Base-by-base conservation (phyloP, 2,329 filamentous ascomycete species). In the Trichothecium roseum region DNA sequence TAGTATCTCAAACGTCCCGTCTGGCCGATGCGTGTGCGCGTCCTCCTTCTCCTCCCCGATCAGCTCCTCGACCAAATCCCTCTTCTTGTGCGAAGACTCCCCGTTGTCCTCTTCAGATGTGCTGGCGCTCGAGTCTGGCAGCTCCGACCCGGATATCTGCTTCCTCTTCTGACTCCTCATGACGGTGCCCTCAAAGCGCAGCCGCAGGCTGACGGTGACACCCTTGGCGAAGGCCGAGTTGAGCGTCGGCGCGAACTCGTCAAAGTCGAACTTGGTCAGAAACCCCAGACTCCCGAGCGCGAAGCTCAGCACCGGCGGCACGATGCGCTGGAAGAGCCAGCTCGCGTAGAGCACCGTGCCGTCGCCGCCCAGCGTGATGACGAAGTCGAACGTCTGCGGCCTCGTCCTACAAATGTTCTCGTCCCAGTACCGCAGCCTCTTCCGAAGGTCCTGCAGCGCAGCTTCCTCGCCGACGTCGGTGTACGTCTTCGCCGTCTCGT, bases 341-440 rank as follows among this genome's bases (percentile, higher is more conserved):
- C 86, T 94, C 4, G 89, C 84, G 53, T 94, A 96, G 9, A 98
- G 66, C 6, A 98, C 89, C 0, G 91, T 98, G n/a, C 91, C 91
- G 53, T 98, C 91, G 10, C 91, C 91, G 33, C 87, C 88, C 3
- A 94, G 72, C 0, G 89, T 93, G 32, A 98, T 76, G 35, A 93
- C 80, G 51, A 98, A 93, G 58, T 98, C 91, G 53, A 96, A 95
- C 1, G 77, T 81, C 48, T 94, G 86, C 4, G 89, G 89, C 40
- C 79, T 72, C 28, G 76, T 69, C 32, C 72, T 71, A 47, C 87
- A 94, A 51, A 95, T 78, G 37, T 80, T 69, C 40, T 83, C 76
- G 30, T 81, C 79, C 91, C 91, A 98, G 57, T 81, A 94, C 39
- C 78, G 75, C 32, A 98, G 57, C 6, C 88, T 70, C 32, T 53